A percentile compares a stretch with the other conserved stretches of the same genome.
phyloP scores from a whole-genome alignment of 371 early-diverging fungal genomes.

The Smittium culicis region DNA sequence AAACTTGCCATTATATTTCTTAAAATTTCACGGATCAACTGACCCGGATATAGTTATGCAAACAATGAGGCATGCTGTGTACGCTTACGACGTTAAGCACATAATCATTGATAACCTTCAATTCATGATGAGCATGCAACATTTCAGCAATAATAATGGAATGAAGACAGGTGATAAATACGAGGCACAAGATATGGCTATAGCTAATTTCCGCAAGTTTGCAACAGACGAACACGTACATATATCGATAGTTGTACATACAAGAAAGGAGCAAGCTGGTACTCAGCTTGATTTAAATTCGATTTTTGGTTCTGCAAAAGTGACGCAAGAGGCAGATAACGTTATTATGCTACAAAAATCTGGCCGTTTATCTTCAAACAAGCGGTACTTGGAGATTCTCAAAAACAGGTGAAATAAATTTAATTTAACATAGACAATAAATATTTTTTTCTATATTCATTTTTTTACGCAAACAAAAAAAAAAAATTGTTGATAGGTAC shows the following conservation, averaged over 20 bases:
- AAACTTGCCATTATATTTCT: constrained; percentile 58
- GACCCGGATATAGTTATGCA: constrained; percentile 44
- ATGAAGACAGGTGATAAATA: constrained; percentile 42
- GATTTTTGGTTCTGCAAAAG: constrained; percentile 63
- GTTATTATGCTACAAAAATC: constrained; percentile 52
- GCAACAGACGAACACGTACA: constrained; percentile 61
- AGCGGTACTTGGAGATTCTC: constrained; percentile 44
- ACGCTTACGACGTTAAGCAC: constrained; percentile 56
- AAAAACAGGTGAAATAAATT: constrained; percentile 52
- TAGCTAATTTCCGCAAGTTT: constrained; percentile 49
- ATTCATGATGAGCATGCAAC: constrained; percentile 64
- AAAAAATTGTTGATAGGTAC: too few species aligned
- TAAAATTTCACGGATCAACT: constrained; percentile 65
- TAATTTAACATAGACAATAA: too few species aligned
- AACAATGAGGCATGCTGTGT: constrained; percentile 56
- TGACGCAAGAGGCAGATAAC: constrained; percentile 72
- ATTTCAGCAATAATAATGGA: constrained; percentile 19
- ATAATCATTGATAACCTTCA: constrained; percentile 64
- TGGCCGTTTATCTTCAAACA: constrained; percentile 20
- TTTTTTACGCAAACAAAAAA: too few species aligned
- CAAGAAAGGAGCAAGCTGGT: constrained; percentile 46
- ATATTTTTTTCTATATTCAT: too few species aligned
- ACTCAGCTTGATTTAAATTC: constrained; percentile 50
- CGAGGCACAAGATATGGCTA: constrained; percentile 56
- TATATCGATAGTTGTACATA: constrained; percentile 61